Conservation (phyloP, 2,329 filamentous ascomycete genomes). For the Xylariaceae sp. region DNA sequence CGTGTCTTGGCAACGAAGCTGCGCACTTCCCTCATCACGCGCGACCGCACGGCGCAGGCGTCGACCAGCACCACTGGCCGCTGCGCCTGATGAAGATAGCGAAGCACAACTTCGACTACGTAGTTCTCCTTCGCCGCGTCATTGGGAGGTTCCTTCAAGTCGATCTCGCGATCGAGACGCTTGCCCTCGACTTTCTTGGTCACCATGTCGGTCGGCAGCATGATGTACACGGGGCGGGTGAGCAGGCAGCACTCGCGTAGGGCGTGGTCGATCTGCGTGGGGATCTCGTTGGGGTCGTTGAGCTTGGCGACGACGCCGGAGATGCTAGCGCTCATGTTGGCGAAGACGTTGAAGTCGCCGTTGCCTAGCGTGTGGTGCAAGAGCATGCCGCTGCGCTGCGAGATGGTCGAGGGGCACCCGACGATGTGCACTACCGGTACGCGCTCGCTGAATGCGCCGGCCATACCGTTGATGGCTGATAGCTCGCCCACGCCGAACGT, state of each 20-base stretch:
- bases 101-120: slow-evolving; percentile 73
- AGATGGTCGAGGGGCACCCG: slow-evolving; percentile 43
- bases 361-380: slow-evolving; percentile 69
- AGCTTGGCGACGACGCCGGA: slow-evolving; percentile 67
- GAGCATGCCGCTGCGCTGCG: slow-evolving; percentile 42
- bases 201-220: slow-evolving; percentile 76
- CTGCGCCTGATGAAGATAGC: slow-evolving; percentile 65
- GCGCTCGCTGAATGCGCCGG: slow-evolving; percentile 68
- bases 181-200: slow-evolving; percentile 69
- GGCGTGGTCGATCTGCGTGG: slow-evolving; percentile 70
- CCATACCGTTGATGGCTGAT: slow-evolving; percentile 68
- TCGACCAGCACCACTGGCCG: slow-evolving; percentile 76
- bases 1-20: slow-evolving; percentile 66
- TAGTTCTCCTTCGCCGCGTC: slow-evolving; percentile 69
- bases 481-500: slow-evolving; percentile 71
- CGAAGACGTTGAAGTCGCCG: slow-evolving; percentile 77
- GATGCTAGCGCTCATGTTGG: slow-evolving; percentile 68
- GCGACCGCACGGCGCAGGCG: slow-evolving; percentile 73
- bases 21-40: slow-evolving; percentile 66
- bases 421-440: slow-evolving; percentile 62
- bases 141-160: slow-evolving; percentile 59
- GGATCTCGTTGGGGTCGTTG: slow-evolving; percentile 62
- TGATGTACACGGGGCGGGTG: slow-evolving; percentile 77
- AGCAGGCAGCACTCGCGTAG: slow-evolving; percentile 68
- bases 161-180: slow-evolving; percentile 63